Evolutionary conservation across 2,329 filamentous ascomycete species (phyloP).

Genomic region (Epichloe sibirici): DNA sequence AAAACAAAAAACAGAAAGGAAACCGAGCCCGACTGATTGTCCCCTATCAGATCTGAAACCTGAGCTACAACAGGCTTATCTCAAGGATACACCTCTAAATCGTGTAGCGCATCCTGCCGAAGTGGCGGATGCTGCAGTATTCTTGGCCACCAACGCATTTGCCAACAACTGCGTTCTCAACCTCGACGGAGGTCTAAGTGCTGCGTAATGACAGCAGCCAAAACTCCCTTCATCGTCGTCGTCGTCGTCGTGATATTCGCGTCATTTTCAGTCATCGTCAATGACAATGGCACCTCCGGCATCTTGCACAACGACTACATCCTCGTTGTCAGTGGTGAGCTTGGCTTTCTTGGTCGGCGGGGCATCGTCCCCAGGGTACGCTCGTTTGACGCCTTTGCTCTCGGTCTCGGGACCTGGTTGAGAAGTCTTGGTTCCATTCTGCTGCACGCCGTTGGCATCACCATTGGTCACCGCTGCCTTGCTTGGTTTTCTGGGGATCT

Average conservation of each 20-base stretch:
- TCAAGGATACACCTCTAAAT: slow-evolving; percentile 45
- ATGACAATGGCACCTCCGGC: slow-evolving; percentile 55
- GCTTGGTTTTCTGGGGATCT: slow-evolving; percentile 43
- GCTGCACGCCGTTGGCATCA: slow-evolving; percentile 21
- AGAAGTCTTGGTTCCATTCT: slow-evolving; percentile 28
- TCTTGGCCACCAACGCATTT: slow-evolving; percentile 66
- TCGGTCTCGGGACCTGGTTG: slow-evolving; percentile 21
- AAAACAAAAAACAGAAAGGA: background rate
- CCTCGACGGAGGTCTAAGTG: slow-evolving; percentile 73
- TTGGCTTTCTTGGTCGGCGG: slow-evolving; percentile 38
- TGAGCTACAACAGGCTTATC: slow-evolving; percentile 24
- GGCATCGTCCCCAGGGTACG: slow-evolving; percentile 29
- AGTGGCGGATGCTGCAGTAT: slow-evolving; percentile 70
- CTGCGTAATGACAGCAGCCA: slow-evolving; percentile 32
- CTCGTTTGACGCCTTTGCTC: slow-evolving; percentile 33
- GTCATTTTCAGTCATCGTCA: slow-evolving; percentile 37
- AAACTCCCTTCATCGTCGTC: background rate
- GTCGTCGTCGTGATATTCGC: background rate
- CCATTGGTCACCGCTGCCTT: slow-evolving; percentile 27
- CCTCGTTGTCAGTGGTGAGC: slow-evolving; percentile 17
- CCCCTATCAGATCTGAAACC: slow-evolving; percentile 24
- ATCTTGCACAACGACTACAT: slow-evolving; percentile 39
- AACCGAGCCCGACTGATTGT: slow-evolving; percentile 24
- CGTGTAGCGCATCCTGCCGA: slow-evolving; percentile 59
- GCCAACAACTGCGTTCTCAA: slow-evolving; percentile 81